phyloP scores from a whole-genome alignment of 139 green algal species.

The Tetratostichococcus sp. region DNA sequence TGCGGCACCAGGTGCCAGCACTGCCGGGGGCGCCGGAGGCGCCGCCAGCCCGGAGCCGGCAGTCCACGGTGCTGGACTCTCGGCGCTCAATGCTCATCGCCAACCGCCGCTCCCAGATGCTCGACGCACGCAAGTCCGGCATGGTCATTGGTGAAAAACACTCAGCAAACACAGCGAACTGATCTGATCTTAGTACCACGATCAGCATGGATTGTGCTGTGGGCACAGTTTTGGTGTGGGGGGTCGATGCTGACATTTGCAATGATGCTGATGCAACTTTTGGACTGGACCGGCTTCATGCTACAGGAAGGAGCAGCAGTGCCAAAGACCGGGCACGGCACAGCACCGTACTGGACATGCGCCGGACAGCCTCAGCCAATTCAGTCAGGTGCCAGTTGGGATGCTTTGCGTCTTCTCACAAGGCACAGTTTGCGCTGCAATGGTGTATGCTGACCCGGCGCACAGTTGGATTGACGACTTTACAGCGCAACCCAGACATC shows the following conservation, averaged over 20 bases:
- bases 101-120: not conserved
- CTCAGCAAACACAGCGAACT: too few species aligned
- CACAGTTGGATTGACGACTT: too few species aligned
- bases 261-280: too few species aligned
- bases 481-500: too few species aligned
- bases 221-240: too few species aligned
- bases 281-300: too few species aligned
- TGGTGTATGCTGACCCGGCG: too few species aligned
- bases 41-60: not conserved
- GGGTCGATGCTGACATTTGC: too few species aligned
- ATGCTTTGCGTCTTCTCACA: not conserved
- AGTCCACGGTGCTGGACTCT: not conserved
- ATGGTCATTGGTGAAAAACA: not conserved
- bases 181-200: too few species aligned
- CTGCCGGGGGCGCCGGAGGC: not conserved
- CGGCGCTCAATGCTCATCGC: not conserved
- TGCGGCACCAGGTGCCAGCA: not conserved
- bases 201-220: too few species aligned
- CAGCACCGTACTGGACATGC: not conserved
- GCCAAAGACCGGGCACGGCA: not conserved
- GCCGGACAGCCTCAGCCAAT: not conserved
- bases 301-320: slow-evolving; percentile 9
- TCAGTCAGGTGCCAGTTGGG: not conserved
- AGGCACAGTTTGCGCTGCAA: too few species aligned
- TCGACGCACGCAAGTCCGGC: not conserved